Evolutionary conservation across 2,329 filamentous ascomycete species (phyloP).

Genomic region (Podosphaera fusca): DNA sequence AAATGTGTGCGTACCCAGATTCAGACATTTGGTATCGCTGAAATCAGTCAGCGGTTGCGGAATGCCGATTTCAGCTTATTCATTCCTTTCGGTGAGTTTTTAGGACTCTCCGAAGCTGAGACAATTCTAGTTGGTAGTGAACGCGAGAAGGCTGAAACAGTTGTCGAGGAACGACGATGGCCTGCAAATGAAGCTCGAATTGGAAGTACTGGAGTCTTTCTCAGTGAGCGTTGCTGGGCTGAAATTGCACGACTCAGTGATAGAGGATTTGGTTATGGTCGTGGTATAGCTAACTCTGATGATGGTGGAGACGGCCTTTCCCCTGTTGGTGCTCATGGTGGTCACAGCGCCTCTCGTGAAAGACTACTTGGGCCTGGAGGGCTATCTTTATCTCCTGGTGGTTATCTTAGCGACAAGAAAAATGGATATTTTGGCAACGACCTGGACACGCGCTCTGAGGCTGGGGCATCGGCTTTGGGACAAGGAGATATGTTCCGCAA

Average conservation of each 20-base stretch:
- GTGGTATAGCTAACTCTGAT: slow-evolving; percentile 31
- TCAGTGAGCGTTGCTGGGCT: slow-evolving; percentile 90
- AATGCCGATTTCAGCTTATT: slow-evolving; percentile 93
- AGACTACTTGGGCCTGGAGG: slow-evolving; percentile 27
- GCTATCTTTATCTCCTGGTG: slow-evolving; percentile 31
- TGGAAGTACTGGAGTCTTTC: slow-evolving; percentile 79
- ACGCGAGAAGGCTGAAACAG: slow-evolving; percentile 68
- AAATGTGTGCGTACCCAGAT: slow-evolving; percentile 91
- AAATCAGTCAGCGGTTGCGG: slow-evolving; percentile 80
- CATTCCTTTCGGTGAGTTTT: slow-evolving; percentile 83
- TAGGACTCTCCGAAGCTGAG: slow-evolving; percentile 68
- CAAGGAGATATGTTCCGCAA: slow-evolving; percentile 97
- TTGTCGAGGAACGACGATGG: slow-evolving; percentile 87
- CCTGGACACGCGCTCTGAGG: slow-evolving; percentile 69
- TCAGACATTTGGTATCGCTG: slow-evolving; percentile 85
- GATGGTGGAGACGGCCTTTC: slow-evolving; percentile 38
- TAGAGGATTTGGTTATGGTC: slow-evolving; percentile 27
- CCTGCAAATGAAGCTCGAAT: slow-evolving; percentile 74
- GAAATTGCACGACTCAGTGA: slow-evolving; percentile 62
- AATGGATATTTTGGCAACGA: slow-evolving; percentile 61
- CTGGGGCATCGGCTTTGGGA: slow-evolving; percentile 73
- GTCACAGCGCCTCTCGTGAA: slow-evolving; percentile 40
- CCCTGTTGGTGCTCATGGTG: slow-evolving; percentile 25
- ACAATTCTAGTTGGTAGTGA: slow-evolving; percentile 77
- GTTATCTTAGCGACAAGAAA: slow-evolving; percentile 49